These are phyloP conservation scores for Carex pumila DNA, from an alignment of 176 grass and related monocot species.

Conservation along the genomic window DNA sequence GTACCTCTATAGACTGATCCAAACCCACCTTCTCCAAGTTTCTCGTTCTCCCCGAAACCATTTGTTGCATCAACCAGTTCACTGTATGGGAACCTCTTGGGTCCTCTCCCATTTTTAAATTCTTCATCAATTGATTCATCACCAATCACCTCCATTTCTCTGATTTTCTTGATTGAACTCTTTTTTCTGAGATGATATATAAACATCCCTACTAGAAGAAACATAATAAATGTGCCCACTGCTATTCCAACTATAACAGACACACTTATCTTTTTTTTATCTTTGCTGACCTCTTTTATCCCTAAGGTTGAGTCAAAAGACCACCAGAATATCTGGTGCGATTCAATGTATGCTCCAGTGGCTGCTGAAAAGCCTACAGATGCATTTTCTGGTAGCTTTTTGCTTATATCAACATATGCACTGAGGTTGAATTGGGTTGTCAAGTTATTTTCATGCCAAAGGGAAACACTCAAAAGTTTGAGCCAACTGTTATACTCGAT, in stretches of 20 bases:
- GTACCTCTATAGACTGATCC: conserved; percentile 49
- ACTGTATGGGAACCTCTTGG: conserved; percentile 1
- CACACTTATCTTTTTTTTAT: too few relatives aligned
- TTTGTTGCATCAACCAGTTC: conserved; percentile 28
- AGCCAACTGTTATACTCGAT: neutral
- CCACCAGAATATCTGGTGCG: conserved; percentile 37
- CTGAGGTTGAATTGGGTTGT: neutral
- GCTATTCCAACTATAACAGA: neutral
- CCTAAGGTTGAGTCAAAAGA: conserved; percentile 54
- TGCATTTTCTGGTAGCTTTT: conserved; percentile 12
- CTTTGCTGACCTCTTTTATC: too few relatives aligned
- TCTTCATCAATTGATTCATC: conserved; percentile 15
- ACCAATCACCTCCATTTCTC: neutral
- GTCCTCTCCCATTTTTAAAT: neutral
- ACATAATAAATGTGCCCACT: neutral
- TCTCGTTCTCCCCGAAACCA: too few relatives aligned
- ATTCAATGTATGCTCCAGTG: conserved; percentile 11
- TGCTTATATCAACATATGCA: conserved; percentile 22
- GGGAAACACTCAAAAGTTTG: neutral
- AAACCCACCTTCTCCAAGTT: conserved; percentile 24
- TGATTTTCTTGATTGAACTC: neutral
- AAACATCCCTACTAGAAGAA: neutral
- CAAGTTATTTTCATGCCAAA: neutral
- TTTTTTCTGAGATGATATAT: neutral
- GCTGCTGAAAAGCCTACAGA: conserved; percentile 56